These are phyloP conservation scores for Clarkia xantiana DNA, from an alignment of 345 rosid species.

Conservation along the genomic window DNA sequence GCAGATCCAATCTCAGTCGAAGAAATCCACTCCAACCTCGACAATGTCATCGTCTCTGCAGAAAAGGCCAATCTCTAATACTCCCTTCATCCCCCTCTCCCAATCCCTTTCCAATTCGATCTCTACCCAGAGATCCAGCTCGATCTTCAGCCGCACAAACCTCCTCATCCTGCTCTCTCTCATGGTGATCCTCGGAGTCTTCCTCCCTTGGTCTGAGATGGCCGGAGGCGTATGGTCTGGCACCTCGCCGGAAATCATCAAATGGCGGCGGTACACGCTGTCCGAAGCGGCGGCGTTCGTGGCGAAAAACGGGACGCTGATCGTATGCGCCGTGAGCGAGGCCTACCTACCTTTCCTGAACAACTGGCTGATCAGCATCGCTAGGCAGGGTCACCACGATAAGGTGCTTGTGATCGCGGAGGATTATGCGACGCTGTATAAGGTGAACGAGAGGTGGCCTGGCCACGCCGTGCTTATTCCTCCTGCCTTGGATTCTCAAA, in stretches of 20 bases:
- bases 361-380: constrained; percentile 75
- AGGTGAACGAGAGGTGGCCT: constrained; percentile 77
- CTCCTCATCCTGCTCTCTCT: constrained; percentile 42
- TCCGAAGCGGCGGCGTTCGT: constrained; percentile 54
- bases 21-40: not conserved
- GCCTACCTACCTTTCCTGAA: constrained; percentile 76
- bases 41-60: constrained; percentile 54
- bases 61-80: constrained; percentile 47
- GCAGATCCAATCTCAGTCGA: not conserved
- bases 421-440: constrained; percentile 76
- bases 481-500: constrained; percentile 57
- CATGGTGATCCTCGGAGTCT: constrained; percentile 54
- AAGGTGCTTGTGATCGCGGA: constrained; percentile 91
- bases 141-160: constrained; percentile 46
- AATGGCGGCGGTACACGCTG: constrained; percentile 67
- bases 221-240: constrained; percentile 30
- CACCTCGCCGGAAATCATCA: constrained; percentile 18
- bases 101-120: constrained; percentile 31
- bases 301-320: constrained; percentile 62
- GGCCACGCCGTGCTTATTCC: constrained; percentile 92
- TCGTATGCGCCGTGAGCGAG: constrained; percentile 69
- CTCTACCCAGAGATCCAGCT: constrained; percentile 27
- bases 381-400: constrained; percentile 67
- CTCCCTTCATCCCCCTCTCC: constrained; percentile 31
- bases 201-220: constrained; percentile 65